phyloP scores from a whole-genome alignment of 2,329 filamentous ascomycete genomes.

The Neonectria sp. region DNA sequence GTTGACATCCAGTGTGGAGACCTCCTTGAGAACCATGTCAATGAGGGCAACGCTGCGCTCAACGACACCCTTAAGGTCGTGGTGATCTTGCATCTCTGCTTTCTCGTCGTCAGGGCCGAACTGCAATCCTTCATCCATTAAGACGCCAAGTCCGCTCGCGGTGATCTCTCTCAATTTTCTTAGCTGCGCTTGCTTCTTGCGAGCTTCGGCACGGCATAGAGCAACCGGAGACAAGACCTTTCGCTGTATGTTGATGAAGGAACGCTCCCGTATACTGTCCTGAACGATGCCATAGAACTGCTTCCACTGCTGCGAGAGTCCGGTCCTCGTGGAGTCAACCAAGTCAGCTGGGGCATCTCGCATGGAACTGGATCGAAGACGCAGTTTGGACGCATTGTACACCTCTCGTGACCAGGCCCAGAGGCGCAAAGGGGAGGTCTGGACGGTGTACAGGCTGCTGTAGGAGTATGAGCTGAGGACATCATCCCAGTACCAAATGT shows the following conservation, averaged over 20 bases:
- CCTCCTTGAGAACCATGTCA: constrained; percentile 85
- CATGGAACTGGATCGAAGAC: constrained; percentile 56
- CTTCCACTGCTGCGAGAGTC: constrained; percentile 69
- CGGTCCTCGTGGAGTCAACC: constrained; percentile 54
- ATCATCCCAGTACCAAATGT: constrained; percentile 97
- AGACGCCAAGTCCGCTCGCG: constrained; percentile 87
- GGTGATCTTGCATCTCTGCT: constrained; percentile 64
- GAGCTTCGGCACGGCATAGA: constrained; percentile 80
- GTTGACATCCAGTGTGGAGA: constrained; percentile 74
- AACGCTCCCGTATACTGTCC: constrained; percentile 81
- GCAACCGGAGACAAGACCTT: constrained; percentile 85
- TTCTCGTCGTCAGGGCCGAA: constrained; percentile 75
- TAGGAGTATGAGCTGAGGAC: constrained; percentile 84
- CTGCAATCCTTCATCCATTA: constrained; percentile 88
- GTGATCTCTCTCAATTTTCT: constrained; percentile 83
- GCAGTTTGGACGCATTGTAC: constrained; percentile 72
- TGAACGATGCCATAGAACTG: constrained; percentile 87
- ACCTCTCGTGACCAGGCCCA: constrained; percentile 81
- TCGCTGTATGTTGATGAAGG: constrained; percentile 78
- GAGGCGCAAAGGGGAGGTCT: constrained; percentile 84
- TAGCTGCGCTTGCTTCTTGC: constrained; percentile 80
- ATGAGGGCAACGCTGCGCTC: constrained; percentile 88
- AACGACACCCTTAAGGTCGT: constrained; percentile 79
- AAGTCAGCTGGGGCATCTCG: constrained; percentile 50
- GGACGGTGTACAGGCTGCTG: constrained; percentile 86